Conservation (phyloP, 495 filamentous ascomycete species). For the Lasiosphaeriaceae sp. region DNA sequence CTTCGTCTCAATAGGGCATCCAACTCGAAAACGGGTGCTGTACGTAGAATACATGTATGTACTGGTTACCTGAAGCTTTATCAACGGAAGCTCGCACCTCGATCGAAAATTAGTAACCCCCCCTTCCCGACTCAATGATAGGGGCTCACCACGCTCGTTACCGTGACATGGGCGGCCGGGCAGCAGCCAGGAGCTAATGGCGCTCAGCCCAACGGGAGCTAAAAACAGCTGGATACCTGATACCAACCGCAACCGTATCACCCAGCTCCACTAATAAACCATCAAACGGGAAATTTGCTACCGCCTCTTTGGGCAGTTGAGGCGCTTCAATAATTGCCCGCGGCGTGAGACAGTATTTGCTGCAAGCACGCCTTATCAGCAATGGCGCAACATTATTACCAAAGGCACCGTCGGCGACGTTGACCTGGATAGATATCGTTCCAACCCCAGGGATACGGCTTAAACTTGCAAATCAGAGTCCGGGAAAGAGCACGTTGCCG, state of each 20-base stretch:
- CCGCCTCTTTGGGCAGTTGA: slow-evolving; percentile 12
- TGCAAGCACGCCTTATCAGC: not conserved
- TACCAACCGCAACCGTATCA: slow-evolving; percentile 6
- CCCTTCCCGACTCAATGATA: not conserved
- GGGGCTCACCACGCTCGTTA: not conserved
- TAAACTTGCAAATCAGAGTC: not conserved
- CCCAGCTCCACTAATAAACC: slow-evolving; percentile 16
- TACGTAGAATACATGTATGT: not conserved
- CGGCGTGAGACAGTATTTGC: not conserved
- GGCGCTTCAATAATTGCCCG: slow-evolving; percentile 16
- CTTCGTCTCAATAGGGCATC: slow-evolving; percentile 3
- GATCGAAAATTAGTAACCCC: not conserved
- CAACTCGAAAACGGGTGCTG: not conserved
- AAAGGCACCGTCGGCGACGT: not conserved
- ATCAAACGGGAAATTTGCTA: slow-evolving; percentile 26
- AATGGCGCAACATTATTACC: too few species aligned
- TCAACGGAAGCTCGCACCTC: not conserved
- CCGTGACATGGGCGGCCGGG: slow-evolving; percentile 12
- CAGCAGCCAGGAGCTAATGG: slow-evolving; percentile 15
- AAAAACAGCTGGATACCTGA: slow-evolving; percentile 19
- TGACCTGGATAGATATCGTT: not conserved
- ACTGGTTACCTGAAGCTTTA: not conserved
- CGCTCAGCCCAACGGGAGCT: slow-evolving; percentile 32
- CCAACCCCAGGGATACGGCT: not conserved
- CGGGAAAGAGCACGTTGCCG: not conserved